phyloP scores from a whole-genome alignment of 768 basidiomycete species.

The Suillus placidus region DNA sequence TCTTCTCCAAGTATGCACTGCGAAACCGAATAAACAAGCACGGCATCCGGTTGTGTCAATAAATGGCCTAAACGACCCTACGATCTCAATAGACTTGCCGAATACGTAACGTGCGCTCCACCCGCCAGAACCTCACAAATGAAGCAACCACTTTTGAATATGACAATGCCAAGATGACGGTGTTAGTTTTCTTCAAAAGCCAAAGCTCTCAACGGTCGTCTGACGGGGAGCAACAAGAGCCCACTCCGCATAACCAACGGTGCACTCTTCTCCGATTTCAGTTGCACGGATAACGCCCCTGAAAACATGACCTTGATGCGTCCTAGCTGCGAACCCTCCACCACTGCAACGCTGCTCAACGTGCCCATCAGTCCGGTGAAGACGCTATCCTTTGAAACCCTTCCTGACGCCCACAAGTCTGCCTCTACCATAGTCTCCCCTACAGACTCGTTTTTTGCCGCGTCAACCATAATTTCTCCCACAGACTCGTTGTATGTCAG shows the following conservation, averaged over 20 bases:
- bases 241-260: not conserved
- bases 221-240: not conserved
- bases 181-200: not conserved
- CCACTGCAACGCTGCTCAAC: slow-evolving; percentile 1
- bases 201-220: not conserved
- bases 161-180: not conserved
- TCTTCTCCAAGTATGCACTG: not conserved
- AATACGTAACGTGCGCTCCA: not conserved
- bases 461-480: slow-evolving; percentile 7
- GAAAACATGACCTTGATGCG: not conserved
- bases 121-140: not conserved
- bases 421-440: slow-evolving; percentile 10
- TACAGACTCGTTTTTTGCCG: slow-evolving; percentile 11
- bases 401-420: slow-evolving; percentile 17
- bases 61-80: not conserved
- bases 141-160: not conserved
- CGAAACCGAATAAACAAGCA: not conserved
- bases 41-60: not conserved
- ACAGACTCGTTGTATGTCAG: slow-evolving; percentile 18
- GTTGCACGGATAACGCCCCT: not conserved
- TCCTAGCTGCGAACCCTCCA: not conserved
- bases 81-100: not conserved
- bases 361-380: slow-evolving; percentile 2
- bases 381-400: not conserved
- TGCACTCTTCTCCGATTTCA: slow-evolving; percentile 1